Conservation (phyloP, 1,139 yeast genomes). For the Hyphopichia pseudoburtonii region DNA sequence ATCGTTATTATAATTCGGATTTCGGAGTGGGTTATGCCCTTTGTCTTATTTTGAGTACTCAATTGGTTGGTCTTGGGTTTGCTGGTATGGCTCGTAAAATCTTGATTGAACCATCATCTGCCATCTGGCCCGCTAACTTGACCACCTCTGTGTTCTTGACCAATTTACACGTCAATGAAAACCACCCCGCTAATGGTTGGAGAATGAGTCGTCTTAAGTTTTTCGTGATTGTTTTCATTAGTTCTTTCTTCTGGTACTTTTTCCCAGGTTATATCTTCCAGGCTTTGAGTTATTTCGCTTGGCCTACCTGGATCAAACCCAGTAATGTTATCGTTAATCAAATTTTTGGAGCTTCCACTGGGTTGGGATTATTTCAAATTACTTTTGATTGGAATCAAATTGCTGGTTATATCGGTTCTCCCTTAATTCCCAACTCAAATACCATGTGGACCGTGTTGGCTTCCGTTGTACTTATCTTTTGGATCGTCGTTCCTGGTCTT, state of each 20-base stretch:
- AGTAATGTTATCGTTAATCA: constrained; percentile 54
- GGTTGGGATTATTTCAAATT: constrained; percentile 63
- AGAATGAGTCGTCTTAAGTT: constrained; percentile 37
- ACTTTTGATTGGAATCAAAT: constrained; percentile 38
- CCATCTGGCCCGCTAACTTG: constrained; percentile 67
- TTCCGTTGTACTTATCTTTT: constrained; percentile 44
- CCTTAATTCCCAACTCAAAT: constrained; percentile 66
- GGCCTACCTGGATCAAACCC: constrained; percentile 46
- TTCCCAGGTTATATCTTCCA: constrained; percentile 43
- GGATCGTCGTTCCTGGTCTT: constrained; percentile 44
- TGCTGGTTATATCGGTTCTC: constrained; percentile 59
- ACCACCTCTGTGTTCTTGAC: constrained; percentile 50
- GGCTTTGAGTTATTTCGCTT: constrained; percentile 35
- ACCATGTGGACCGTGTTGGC: constrained; percentile 51
- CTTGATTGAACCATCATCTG: constrained; percentile 60
- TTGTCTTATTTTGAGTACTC: constrained; percentile 54
- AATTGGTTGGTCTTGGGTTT: constrained; percentile 62
- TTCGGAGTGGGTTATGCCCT: constrained; percentile 42
- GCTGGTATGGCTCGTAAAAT: constrained; percentile 61
- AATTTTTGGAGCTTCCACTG: constrained; percentile 58
- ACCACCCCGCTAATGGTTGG: constrained; percentile 52
- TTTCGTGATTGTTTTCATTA: constrained; percentile 27
- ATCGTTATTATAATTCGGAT: constrained; percentile 47
- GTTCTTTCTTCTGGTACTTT: constrained; percentile 39
- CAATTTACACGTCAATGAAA: constrained; percentile 60